Evolutionary conservation across 768 basidiomycete species (phyloP).

Genomic region (Boletus tomentosulus): DNA sequence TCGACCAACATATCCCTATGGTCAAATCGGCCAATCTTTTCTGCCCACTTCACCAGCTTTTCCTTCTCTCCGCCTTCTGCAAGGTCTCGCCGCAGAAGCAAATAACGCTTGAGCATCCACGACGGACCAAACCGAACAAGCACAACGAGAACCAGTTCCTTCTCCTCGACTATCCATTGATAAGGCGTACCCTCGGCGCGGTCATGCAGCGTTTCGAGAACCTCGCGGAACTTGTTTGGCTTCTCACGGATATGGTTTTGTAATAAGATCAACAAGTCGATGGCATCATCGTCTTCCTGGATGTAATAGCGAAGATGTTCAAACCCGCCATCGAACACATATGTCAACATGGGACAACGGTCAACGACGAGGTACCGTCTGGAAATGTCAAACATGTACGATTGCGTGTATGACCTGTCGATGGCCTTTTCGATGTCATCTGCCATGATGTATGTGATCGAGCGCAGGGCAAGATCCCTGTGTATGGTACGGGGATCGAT

Average conservation of each 20-base stretch:
- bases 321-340: constrained; percentile 27
- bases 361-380: constrained; percentile 23
- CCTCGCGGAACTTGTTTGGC: constrained; percentile 16
- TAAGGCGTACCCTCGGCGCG: constrained; percentile 18
- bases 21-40: constrained; percentile 21
- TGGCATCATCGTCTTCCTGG: constrained; percentile 25
- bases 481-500: constrained; percentile 20
- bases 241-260: constrained; percentile 21
- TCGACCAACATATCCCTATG: constrained; percentile 19
- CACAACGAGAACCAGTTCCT: constrained; percentile 20
- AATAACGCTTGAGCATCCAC: constrained; percentile 28
- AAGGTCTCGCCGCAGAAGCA: constrained; percentile 21
- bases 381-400: constrained; percentile 26
- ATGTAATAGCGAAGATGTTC: constrained; percentile 25
- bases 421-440: constrained; percentile 24
- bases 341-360: constrained; percentile 25
- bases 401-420: constrained; percentile 17
- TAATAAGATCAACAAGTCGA: constrained; percentile 18
- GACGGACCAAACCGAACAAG: constrained; percentile 19
- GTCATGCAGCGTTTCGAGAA: constrained; percentile 26
- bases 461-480: constrained; percentile 27
- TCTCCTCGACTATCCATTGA: constrained; percentile 25
- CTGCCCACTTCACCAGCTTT: constrained; percentile 13
- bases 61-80: constrained; percentile 12
- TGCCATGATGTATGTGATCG: constrained; percentile 26